A percentile compares a stretch with the other conserved stretches of the same genome.
Conservation (phyloP, 2,329 filamentous ascomycete species). For the Xylariaceae sp. region DNA sequence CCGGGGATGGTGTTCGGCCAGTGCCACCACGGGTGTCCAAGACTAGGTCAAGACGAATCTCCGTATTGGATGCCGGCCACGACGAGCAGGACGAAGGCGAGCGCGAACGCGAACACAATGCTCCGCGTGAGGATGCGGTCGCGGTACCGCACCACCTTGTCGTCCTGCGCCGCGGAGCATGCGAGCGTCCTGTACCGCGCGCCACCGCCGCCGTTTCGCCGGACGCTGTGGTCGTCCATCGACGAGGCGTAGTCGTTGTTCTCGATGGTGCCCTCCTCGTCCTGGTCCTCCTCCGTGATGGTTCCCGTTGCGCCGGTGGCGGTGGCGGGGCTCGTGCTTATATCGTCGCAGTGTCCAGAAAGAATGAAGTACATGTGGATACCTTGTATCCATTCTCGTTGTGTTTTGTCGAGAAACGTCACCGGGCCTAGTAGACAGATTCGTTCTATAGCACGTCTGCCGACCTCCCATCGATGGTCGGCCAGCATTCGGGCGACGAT, state of each 20-base stretch:
- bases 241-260: conserved; percentile 51
- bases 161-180: conserved; percentile 47
- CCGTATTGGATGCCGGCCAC: conserved; percentile 66
- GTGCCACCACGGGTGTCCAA: background rate
- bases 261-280: conserved; percentile 1
- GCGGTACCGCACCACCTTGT: conserved; percentile 52
- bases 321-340: conserved; percentile 22
- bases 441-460: too few relatives aligned
- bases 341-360: too few relatives aligned
- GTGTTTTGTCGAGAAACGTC: too few relatives aligned
- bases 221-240: conserved; percentile 34
- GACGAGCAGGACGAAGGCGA: conserved; percentile 64
- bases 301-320: conserved; percentile 24
- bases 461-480: too few relatives aligned
- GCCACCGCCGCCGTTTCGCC: conserved; percentile 49
- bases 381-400: too few relatives aligned
- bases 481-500: too few relatives aligned
- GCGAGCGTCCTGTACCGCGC: conserved; percentile 53
- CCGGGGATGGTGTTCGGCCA: too few relatives aligned
- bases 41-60: background rate
- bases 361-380: too few relatives aligned
- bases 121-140: conserved; percentile 59
- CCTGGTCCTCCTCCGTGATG: conserved; percentile 45
- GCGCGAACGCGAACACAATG: conserved; percentile 57
- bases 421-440: too few relatives aligned